These are phyloP conservation scores for Meira miltonrushii DNA, from an alignment of 1,284 basidiomycete species.

Conservation along the genomic window DNA sequence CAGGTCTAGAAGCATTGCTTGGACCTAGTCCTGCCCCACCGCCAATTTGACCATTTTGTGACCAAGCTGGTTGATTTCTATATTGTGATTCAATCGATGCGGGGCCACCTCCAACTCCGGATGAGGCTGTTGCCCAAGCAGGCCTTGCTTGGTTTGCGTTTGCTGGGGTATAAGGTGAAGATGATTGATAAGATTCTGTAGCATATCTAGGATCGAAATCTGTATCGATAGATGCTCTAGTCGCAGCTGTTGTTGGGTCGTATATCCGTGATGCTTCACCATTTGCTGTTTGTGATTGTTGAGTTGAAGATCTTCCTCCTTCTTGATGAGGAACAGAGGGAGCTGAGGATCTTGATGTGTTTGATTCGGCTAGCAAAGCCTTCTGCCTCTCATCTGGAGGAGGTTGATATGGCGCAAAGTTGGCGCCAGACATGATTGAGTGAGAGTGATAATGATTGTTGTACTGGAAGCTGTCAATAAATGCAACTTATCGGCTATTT, in stretches of 20 bases:
- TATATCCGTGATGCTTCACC: too few relatives aligned
- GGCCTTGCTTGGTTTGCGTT: not conserved
- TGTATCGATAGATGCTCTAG: conserved; percentile 15
- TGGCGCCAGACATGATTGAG: conserved; percentile 7
- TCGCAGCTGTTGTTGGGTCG: not conserved
- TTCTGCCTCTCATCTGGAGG: conserved; percentile 13
- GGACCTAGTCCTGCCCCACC: not conserved
- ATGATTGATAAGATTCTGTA: conserved; percentile 36
- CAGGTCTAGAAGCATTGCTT: conserved; percentile 3
- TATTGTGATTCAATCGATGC: not conserved
- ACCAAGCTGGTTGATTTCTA: conserved; percentile 1
- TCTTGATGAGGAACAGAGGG: conserved; percentile 2
- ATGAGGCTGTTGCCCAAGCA: conserved; percentile 1
- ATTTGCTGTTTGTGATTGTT: too few relatives aligned
- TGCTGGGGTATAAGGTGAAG: conserved; percentile 14
- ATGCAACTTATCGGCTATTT: too few relatives aligned
- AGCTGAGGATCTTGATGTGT: not conserved
- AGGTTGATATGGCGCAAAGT: conserved; percentile 14
- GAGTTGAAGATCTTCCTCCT: not conserved
- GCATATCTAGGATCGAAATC: conserved; percentile 38
- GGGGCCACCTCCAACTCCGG: not conserved
- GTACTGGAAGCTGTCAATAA: too few relatives aligned
- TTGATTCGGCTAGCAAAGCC: not conserved
- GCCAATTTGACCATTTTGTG: not conserved
- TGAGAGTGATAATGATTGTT: too few relatives aligned